Evolutionary conservation across 768 basidiomycete genomes (phyloP).

Genomic region (Russula vinacea): DNA sequence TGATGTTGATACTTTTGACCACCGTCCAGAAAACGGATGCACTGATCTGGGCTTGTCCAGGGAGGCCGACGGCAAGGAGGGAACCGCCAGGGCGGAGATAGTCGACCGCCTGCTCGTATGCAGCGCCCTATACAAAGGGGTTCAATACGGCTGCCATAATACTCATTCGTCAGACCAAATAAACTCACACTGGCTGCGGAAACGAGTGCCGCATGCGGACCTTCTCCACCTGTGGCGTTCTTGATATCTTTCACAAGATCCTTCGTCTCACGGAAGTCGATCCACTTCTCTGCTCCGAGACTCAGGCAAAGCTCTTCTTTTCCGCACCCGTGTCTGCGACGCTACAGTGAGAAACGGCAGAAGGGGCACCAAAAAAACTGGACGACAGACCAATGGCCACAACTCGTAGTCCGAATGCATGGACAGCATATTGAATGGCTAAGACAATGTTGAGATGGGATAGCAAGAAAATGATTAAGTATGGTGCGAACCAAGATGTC

Average conservation of each 20-base stretch:
- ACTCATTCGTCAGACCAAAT: constrained; percentile 29
- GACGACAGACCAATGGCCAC: constrained; percentile 59
- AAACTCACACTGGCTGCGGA: constrained; percentile 49
- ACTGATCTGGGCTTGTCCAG: constrained; percentile 50
- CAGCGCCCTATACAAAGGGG: constrained; percentile 30
- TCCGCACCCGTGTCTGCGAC: constrained; percentile 63
- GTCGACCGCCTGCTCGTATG: constrained; percentile 58
- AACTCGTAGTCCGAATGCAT: constrained; percentile 70
- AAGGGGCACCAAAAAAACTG: not conserved
- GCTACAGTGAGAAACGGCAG: not conserved
- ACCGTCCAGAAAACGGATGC: constrained; percentile 73
- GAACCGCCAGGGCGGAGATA: constrained; percentile 73
- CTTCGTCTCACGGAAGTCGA: constrained; percentile 71
- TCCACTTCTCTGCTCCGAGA: constrained; percentile 71
- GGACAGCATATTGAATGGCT: constrained; percentile 74
- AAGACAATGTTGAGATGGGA: not conserved
- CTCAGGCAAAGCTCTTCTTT: constrained; percentile 57
- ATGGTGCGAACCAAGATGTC: constrained; percentile 59
- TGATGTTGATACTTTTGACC: constrained; percentile 56
- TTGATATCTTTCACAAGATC: constrained; percentile 66
- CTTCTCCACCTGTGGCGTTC: constrained; percentile 58
- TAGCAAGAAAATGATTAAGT: not conserved
- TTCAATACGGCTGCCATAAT: constrained; percentile 33
- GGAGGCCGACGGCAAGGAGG: constrained; percentile 78
- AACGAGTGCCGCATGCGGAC: constrained; percentile 69